phyloP scores from a whole-genome alignment of 176 grass and related monocot genomes.

The Eragrostis curvula region DNA sequence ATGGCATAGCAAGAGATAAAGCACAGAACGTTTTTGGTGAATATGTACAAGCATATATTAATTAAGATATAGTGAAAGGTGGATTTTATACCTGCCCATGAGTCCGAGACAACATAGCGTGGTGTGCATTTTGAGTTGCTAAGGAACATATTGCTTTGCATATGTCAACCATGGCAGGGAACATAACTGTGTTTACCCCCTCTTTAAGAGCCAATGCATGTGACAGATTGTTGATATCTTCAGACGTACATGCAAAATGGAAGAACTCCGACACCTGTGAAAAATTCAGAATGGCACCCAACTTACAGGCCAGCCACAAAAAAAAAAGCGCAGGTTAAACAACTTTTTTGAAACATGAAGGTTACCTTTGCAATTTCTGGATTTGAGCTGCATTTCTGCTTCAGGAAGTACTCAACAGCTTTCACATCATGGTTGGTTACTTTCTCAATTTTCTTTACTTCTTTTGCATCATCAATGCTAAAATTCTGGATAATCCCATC shows the following conservation, averaged over 20 bases:
- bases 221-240: slow-evolving; percentile 96
- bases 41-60: neutral
- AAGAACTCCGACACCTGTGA: slow-evolving; percentile 88
- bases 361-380: slow-evolving; percentile 76
- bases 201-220: slow-evolving; percentile 89
- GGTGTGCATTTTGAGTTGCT: slow-evolving; percentile 65
- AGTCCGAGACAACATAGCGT: slow-evolving; percentile 80
- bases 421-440: slow-evolving; percentile 96
- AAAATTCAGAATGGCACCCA: slow-evolving; percentile 28
- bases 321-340: neutral
- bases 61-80: neutral
- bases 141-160: slow-evolving; percentile 58
- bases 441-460: slow-evolving; percentile 94
- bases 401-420: slow-evolving; percentile 91
- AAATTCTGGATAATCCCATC: slow-evolving; percentile 74
- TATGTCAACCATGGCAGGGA: slow-evolving; percentile 74
- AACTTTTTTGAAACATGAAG: slow-evolving; percentile 6
- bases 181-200: slow-evolving; percentile 67
- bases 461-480: slow-evolving; percentile 61
- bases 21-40: neutral
- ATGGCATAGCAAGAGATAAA: neutral
- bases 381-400: slow-evolving; percentile 83
- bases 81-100: slow-evolving; percentile 76
- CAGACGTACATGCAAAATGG: slow-evolving; percentile 95
- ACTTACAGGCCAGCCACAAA: slow-evolving; percentile 4